Percentiles rank a stretch among this genome's conserved stretches.
Evolutionary conservation across 495 filamentous ascomycete species (phyloP).

Genomic region (Penicillium simplicissimum): DNA sequence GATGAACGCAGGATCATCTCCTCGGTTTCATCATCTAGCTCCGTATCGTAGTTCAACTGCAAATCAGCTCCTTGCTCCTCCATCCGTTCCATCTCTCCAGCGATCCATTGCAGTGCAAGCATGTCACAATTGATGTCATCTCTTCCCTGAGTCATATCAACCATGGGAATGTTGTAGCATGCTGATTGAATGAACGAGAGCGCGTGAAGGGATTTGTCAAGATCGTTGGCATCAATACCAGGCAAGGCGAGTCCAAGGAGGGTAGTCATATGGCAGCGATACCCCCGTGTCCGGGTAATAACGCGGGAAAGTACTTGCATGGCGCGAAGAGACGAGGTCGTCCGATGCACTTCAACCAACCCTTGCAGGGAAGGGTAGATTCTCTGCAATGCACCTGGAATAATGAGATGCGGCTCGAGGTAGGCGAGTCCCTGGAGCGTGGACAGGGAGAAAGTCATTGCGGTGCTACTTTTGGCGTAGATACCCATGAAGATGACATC

Average conservation of each 20-base stretch:
- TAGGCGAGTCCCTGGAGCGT: conserved; percentile 86
- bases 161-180: conserved; percentile 91
- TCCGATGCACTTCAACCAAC: conserved; percentile 94
- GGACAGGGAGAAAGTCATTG: conserved; percentile 87
- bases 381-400: conserved; percentile 90
- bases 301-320: conserved; percentile 85
- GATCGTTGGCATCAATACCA: conserved; percentile 96
- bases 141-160: conserved; percentile 71
- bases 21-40: conserved; percentile 83
- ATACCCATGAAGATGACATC: conserved; percentile 99
- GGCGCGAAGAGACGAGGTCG: conserved; percentile 87
- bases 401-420: conserved; percentile 86
- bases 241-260: conserved; percentile 88
- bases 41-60: conserved; percentile 78
- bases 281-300: conserved; percentile 89
- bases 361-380: conserved; percentile 98
- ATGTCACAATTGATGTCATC: conserved; percentile 70
- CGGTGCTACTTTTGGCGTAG: conserved; percentile 88
- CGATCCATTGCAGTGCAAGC: conserved; percentile 91
- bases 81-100: conserved; percentile 88
- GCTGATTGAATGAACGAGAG: conserved; percentile 93
- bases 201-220: conserved; percentile 93
- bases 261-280: conserved; percentile 91
- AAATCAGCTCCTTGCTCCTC: conserved; percentile 83
- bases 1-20: conserved; percentile 92